phyloP scores from a whole-genome alignment of 805 yeast species.

The Ogataea glucozyma region DNA sequence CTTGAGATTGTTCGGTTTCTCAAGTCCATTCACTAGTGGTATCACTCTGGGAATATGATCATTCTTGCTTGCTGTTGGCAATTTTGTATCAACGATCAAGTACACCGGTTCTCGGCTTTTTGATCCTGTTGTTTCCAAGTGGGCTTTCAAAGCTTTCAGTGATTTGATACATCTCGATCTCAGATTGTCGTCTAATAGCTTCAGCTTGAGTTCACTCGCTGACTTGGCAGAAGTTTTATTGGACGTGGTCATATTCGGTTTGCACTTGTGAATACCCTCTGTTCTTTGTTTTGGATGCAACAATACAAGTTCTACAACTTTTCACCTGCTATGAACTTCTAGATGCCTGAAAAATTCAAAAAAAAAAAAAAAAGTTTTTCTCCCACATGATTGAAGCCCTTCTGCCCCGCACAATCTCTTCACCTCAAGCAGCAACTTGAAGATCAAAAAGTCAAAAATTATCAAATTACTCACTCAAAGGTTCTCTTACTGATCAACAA shows the following conservation, averaged over 20 bases:
- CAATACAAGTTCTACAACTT: too few relatives aligned
- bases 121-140: slow-evolving; percentile 26
- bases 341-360: too few relatives aligned
- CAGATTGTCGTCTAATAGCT: slow-evolving; percentile 16
- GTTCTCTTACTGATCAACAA: not conserved
- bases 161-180: slow-evolving; percentile 27
- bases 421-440: too few relatives aligned
- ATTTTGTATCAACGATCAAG: slow-evolving; percentile 49
- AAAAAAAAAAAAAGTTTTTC: too few relatives aligned
- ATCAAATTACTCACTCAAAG: not conserved
- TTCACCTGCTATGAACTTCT: too few relatives aligned
- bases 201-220: slow-evolving; percentile 3
- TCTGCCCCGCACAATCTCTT: too few relatives aligned
- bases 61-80: slow-evolving; percentile 43
- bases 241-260: too few relatives aligned
- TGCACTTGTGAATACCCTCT: too few relatives aligned
- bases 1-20: slow-evolving; percentile 47
- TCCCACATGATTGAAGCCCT: too few relatives aligned
- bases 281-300: too few relatives aligned
- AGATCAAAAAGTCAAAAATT: too few relatives aligned
- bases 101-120: slow-evolving; percentile 36
- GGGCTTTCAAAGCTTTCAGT: slow-evolving; percentile 34
- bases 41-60: slow-evolving; percentile 60
- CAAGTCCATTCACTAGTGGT: slow-evolving; percentile 55
- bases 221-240: slow-evolving; percentile 1